Conservation (phyloP, 805 yeast species). For the Isabelozyma rhagii region DNA sequence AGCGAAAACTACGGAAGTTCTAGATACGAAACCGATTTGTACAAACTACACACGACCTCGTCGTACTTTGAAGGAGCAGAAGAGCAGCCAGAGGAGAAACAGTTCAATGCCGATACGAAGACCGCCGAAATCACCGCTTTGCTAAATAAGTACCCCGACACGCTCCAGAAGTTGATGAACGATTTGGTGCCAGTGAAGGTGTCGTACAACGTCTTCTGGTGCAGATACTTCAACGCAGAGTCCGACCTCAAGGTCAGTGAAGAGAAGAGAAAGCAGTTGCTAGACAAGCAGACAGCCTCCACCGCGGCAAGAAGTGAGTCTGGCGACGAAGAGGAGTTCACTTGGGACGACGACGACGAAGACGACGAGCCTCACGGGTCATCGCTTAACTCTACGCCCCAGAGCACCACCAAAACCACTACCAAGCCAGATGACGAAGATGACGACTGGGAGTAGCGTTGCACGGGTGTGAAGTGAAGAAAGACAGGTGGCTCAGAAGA, state of each 20-base stretch:
- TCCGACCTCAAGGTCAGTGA: slow-evolving; percentile 58
- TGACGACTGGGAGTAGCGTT: slow-evolving; percentile 57
- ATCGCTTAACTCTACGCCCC: slow-evolving; percentile 1
- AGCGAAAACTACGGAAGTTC: slow-evolving; percentile 32
- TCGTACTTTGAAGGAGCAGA: slow-evolving; percentile 13
- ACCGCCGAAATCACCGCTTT: slow-evolving; percentile 50
- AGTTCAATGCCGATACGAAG: slow-evolving; percentile 44
- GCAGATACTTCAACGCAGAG: slow-evolving; percentile 57
- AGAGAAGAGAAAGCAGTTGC: slow-evolving; percentile 58
- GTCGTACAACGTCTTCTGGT: slow-evolving; percentile 69
- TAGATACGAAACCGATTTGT: slow-evolving; percentile 37
- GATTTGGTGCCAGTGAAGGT: slow-evolving; percentile 64
- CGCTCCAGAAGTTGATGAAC: slow-evolving; percentile 54
- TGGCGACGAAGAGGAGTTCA: slow-evolving; percentile 42
- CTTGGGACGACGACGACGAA: slow-evolving; percentile 50
- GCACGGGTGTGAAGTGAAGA: background rate
- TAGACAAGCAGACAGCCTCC: slow-evolving; percentile 27
- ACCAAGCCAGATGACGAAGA: slow-evolving; percentile 27
- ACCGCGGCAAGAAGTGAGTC: slow-evolving; percentile 29
- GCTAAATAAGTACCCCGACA: slow-evolving; percentile 43
- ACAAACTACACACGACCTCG: slow-evolving; percentile 35
- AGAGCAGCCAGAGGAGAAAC: slow-evolving; percentile 8
- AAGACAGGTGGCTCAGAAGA: background rate
- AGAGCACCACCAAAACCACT: slow-evolving; percentile 6
- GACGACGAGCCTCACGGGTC: slow-evolving; percentile 20